Evolutionary conservation across 306 rosid species (phyloP).

Genomic region (Hippophae tibetana): DNA sequence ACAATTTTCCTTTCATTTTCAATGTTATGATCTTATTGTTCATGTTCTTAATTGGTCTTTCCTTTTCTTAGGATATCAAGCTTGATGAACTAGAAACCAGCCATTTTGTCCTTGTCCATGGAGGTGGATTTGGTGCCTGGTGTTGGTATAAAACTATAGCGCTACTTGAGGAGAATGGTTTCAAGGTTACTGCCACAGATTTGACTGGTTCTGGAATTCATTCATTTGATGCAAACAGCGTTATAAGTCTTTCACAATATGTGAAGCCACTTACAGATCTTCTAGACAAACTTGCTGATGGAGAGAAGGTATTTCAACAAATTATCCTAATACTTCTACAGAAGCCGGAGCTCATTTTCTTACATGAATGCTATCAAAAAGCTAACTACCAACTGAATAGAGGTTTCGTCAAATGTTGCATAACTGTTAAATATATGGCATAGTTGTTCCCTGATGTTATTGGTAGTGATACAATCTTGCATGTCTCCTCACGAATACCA

Average conservation of each 20-base stretch:
- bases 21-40: background rate
- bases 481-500: no score
- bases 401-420: background rate
- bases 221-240: conserved; percentile 60
- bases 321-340: background rate
- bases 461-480: no score
- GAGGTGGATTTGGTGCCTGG: conserved; percentile 99
- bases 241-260: conserved; percentile 62
- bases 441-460: background rate
- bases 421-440: background rate
- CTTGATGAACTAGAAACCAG: conserved; percentile 80
- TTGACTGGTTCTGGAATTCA: conserved; percentile 91
- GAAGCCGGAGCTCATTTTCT: background rate
- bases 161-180: conserved; percentile 83
- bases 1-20: conserved; percentile 5
- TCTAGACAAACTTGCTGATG: conserved; percentile 68
- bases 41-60: background rate
- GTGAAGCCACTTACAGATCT: conserved; percentile 79
- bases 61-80: conserved; percentile 48
- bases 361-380: background rate
- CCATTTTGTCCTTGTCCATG: conserved; percentile 89
- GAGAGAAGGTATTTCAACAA: conserved; percentile 46
- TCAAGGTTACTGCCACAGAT: conserved; percentile 73
- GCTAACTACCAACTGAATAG: background rate
- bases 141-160: conserved; percentile 99